Percentiles rank a stretch among this genome's conserved stretches.
Conservation (phyloP, 1,139 yeast genomes). For the Candida smagusa region DNA sequence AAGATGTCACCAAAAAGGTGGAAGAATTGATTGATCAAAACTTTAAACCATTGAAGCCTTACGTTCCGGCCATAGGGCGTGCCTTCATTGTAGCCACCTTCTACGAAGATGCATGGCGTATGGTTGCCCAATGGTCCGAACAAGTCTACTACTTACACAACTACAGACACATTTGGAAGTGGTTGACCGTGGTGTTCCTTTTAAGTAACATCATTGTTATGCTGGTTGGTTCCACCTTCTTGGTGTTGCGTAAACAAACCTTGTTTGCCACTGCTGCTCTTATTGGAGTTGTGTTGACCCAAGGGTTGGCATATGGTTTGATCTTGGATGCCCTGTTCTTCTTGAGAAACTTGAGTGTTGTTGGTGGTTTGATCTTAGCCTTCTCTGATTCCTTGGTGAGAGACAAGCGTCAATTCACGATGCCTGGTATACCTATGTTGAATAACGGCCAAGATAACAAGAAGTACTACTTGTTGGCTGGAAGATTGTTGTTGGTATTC, state of each 20-base stretch:
- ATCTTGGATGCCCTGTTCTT: conserved; percentile 79
- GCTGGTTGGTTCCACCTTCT: conserved; percentile 69
- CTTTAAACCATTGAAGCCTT: conserved; percentile 58
- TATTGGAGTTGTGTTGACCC: conserved; percentile 70
- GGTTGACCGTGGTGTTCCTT: conserved; percentile 72
- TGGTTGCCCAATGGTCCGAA: conserved; percentile 85
- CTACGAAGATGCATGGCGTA: conserved; percentile 84
- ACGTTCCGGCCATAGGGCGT: conserved; percentile 83
- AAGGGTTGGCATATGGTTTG: conserved; percentile 88
- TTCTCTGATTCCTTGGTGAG: conserved; percentile 86
- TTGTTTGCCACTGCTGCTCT: conserved; percentile 72
- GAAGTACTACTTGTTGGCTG: conserved; percentile 83
- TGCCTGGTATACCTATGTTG: conserved; percentile 90
- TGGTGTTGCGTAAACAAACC: conserved; percentile 69
- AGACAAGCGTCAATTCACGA: conserved; percentile 63
- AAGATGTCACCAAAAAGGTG: conserved; percentile 39
- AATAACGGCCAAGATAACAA: conserved; percentile 82
- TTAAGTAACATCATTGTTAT: conserved; percentile 63
- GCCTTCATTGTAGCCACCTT: conserved; percentile 92
- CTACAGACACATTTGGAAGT: conserved; percentile 76
- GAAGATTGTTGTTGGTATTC: conserved; percentile 80
- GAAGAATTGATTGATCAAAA: conserved; percentile 48
- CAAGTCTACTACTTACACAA: conserved; percentile 83
- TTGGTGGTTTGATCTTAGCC: conserved; percentile 90
- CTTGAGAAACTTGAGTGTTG: conserved; percentile 81